Conservation (phyloP, 495 filamentous ascomycete species). For the Beverwykella pulmonaria region DNA sequence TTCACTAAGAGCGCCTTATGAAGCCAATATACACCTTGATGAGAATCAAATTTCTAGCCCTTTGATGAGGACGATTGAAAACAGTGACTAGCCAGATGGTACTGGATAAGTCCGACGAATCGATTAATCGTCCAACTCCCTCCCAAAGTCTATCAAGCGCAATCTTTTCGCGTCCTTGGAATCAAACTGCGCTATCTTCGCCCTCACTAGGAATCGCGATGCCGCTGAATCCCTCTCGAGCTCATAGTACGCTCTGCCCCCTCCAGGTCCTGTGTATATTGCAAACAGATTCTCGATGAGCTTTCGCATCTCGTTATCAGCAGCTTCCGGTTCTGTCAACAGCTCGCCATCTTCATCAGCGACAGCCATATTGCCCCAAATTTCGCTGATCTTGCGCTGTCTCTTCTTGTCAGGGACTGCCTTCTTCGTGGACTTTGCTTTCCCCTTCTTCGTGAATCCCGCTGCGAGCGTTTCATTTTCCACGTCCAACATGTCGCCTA, state of each 20-base stretch:
- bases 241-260: slow-evolving; percentile 64
- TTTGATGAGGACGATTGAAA: too few relatives aligned
- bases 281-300: slow-evolving; percentile 66
- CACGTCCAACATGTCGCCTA: slow-evolving; percentile 71
- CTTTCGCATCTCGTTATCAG: slow-evolving; percentile 65
- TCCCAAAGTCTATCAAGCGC: slow-evolving; percentile 81
- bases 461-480: slow-evolving; percentile 62
- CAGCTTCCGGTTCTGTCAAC: slow-evolving; percentile 64
- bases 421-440: slow-evolving; percentile 58
- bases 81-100: too few relatives aligned
- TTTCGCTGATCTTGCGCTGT: slow-evolving; percentile 74
- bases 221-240: slow-evolving; percentile 77
- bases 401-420: slow-evolving; percentile 52
- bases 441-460: slow-evolving; percentile 73
- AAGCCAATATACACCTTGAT: too few relatives aligned
- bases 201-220: slow-evolving; percentile 78
- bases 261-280: slow-evolving; percentile 62
- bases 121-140: slow-evolving; percentile 66
- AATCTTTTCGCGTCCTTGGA: slow-evolving; percentile 76
- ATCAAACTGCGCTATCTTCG: slow-evolving; percentile 84
- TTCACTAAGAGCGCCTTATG: too few relatives aligned
- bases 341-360: slow-evolving; percentile 47
- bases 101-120: too few relatives aligned
- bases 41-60: background rate
- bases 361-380: slow-evolving; percentile 57